Evolutionary conservation across 2,329 filamentous ascomycete genomes (phyloP), one percentile per base, ranked within the genome.

Genomic region (Calonectria ilicicola): DNA sequence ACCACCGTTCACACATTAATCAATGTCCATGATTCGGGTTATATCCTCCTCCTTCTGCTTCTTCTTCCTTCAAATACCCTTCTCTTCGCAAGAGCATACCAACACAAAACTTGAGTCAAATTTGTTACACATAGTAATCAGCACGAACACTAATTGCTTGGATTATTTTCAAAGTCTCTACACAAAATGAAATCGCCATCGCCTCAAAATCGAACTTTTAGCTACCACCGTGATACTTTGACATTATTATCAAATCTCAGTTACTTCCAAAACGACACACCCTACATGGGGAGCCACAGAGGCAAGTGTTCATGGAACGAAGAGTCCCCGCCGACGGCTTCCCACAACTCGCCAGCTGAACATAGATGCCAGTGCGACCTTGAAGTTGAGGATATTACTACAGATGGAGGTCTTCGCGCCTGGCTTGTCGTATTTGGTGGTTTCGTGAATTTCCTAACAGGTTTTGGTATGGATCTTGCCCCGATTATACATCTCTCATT

Each of bases 371-470:
- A 27, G 1, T 8, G 12, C 38, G 6, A 17, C 19, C 17, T 35
- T 17, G 42, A 10, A 10, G 12, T 26, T 9, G 42, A 46, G 6
- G 23, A 32, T 15, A 32, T 7, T 2, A 46, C 58, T 9, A 80
- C 80, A 5, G 77, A 82, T 60, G 77, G 81, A 5, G 80, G 81
- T 2, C 35, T 72, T 21, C 76, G 80, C 4, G 81, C 80, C 10
- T 83, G 81, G 82, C 72, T 82, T 14, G 80, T 81, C 10, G 81
- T 83, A 6, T n/a, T 79, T 1, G 81, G 80, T n/a, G 79, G 79
- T 0, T 82, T 82, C 56, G 42, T 83, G 47, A 77, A 80, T 53
- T 80, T 81, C 26, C 73, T 74, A 19, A 74, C 77, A 32, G 75
- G 76, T 19, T 81, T 82, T 63, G 82, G 81, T 83, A 53, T 17